Evolutionary conservation across 2,329 filamentous ascomycete species (phyloP).

Genomic region (Stenocarpella maydis): DNA sequence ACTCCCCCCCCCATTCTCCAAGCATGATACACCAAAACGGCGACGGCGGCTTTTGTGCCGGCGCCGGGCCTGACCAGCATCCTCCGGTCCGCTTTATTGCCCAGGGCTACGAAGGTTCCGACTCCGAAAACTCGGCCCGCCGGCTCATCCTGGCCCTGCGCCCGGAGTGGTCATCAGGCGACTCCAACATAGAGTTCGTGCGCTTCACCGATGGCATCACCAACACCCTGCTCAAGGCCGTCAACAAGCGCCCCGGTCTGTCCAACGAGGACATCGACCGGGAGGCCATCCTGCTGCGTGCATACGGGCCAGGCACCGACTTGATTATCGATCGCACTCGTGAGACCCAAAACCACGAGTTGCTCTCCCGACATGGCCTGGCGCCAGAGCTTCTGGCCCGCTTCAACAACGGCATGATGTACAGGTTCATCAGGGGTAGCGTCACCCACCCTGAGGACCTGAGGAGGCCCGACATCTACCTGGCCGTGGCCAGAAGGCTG

Average conservation of each 20-base stretch:
- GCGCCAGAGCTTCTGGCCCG: constrained; percentile 88
- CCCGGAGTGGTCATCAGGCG: constrained; percentile 75
- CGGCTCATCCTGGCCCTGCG: constrained; percentile 80
- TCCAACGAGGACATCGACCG: constrained; percentile 81
- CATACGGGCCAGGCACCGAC: constrained; percentile 94
- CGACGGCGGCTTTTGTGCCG: constrained; percentile 43
- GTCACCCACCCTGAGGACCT: constrained; percentile 85
- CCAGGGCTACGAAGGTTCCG: constrained; percentile 76
- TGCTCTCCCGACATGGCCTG: constrained; percentile 83
- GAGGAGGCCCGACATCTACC: constrained; percentile 77
- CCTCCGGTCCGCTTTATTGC: constrained; percentile 69
- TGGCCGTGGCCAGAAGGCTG: constrained; percentile 82
- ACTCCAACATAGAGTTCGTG: constrained; percentile 80
- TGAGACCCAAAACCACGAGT: constrained; percentile 80
- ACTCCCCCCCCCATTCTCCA: background rate
- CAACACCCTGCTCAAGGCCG: constrained; percentile 86
- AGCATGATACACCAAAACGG: constrained; percentile 23
- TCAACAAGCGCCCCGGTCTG: constrained; percentile 72
- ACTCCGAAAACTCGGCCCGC: constrained; percentile 81
- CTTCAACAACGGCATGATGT: constrained; percentile 96
- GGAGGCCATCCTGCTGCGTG: constrained; percentile 87
- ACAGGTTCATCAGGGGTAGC: constrained; percentile 85
- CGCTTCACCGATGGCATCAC: constrained; percentile 98
- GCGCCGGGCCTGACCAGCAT: constrained; percentile 48
- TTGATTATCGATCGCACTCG: constrained; percentile 95